Conservation (phyloP, 352 stramenopile species). For the Globisporangium okanoganense region DNA sequence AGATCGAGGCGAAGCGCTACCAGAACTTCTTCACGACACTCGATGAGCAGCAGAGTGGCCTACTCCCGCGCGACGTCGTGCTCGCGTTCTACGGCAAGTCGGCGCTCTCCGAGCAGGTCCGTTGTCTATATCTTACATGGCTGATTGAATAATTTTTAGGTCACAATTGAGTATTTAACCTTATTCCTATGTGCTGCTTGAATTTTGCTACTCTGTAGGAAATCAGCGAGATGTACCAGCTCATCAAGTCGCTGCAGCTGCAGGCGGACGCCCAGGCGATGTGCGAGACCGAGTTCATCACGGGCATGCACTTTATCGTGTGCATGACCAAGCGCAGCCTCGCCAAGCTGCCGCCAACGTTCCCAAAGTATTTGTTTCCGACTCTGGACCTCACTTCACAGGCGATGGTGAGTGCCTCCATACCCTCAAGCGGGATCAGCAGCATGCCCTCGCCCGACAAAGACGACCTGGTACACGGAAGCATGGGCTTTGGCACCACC, state of each 20-base stretch:
- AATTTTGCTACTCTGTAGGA: conserved; percentile 20
- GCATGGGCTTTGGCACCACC: background rate
- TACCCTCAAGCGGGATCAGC: conserved; percentile 19
- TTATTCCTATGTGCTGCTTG: background rate
- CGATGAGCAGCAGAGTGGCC: conserved; percentile 16
- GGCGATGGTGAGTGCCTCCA: background rate
- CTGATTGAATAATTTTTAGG: background rate
- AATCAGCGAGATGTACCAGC: conserved; percentile 39
- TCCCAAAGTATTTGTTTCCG: conserved; percentile 63
- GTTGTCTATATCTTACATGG: background rate
- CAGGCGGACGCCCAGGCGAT: conserved; percentile 27
- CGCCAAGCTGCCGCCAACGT: conserved; percentile 34
- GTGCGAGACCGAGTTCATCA: conserved; percentile 54
- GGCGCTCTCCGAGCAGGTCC: conserved; percentile 33
- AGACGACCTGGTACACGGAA: conserved; percentile 3
- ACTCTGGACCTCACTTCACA: conserved; percentile 40
- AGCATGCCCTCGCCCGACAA: conserved; percentile 38
- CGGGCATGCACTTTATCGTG: conserved; percentile 79
- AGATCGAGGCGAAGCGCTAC: conserved; percentile 54
- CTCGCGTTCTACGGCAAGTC: conserved; percentile 64
- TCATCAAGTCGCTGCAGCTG: conserved; percentile 42
- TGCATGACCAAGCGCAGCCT: conserved; percentile 72
- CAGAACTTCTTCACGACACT: conserved; percentile 57
- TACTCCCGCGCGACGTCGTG: conserved; percentile 24
- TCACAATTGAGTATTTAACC: background rate